These are phyloP conservation scores for Teunomyces atbi DNA, from an alignment of 805 yeast species.

Conservation along the genomic window DNA sequence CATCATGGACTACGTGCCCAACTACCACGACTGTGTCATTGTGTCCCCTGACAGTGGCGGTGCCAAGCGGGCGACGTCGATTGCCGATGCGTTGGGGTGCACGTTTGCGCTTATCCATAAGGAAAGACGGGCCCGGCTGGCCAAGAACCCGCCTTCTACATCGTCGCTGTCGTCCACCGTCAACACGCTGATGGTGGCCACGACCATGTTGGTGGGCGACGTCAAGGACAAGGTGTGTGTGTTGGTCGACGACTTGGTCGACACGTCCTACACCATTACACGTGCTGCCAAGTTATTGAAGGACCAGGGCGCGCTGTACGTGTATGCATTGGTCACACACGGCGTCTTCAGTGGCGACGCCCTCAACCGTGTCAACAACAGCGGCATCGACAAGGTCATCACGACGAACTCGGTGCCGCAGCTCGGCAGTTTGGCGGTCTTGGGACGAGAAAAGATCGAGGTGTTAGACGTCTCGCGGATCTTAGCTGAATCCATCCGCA, in stretches of 20 bases:
- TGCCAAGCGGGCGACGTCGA: conserved; percentile 92
- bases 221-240: conserved; percentile 84
- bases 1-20: conserved; percentile 73
- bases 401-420: conserved; percentile 95
- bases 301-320: conserved; percentile 87
- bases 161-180: conserved; percentile 13
- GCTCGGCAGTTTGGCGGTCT: conserved; percentile 45
- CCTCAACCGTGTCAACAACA: conserved; percentile 59
- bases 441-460: conserved; percentile 59
- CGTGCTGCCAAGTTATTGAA: conserved; percentile 89
- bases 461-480: conserved; percentile 85
- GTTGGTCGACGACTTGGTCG: conserved; percentile 90
- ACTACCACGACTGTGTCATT: conserved; percentile 78
- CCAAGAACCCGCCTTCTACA: conserved; percentile 31
- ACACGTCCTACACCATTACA: conserved; percentile 87
- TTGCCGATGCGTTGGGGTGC: conserved; percentile 87
- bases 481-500: conserved; percentile 91
- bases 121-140: conserved; percentile 64
- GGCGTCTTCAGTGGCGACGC: conserved; percentile 95
- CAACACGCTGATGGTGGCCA: conserved; percentile 49
- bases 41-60: conserved; percentile 99
- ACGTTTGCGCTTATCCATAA: conserved; percentile 94
- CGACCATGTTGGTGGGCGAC: conserved; percentile 96
- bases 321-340: conserved; percentile 87
- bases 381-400: conserved; percentile 77